Evolutionary conservation across 2,329 filamentous ascomycete genomes (phyloP).

Genomic region (Pseudogymnoascus sp.): DNA sequence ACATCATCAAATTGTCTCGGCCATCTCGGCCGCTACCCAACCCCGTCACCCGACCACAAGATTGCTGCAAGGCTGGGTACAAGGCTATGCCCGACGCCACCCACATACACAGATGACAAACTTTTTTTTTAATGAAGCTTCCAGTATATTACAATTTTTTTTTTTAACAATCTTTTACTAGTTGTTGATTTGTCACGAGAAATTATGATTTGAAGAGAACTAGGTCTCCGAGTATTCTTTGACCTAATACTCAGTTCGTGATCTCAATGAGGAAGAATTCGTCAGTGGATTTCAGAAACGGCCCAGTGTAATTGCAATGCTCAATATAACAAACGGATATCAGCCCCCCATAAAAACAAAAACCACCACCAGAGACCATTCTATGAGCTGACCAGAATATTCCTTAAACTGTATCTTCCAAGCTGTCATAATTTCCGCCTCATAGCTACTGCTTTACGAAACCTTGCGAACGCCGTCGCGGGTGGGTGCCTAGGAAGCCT

Average conservation of each 20-base stretch:
- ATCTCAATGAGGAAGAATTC: background rate
- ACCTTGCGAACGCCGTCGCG: background rate
- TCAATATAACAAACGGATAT: background rate
- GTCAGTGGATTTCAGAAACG: background rate
- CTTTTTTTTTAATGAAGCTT: background rate
- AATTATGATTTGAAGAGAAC: background rate
- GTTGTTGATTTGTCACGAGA: background rate
- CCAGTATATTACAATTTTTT: background rate
- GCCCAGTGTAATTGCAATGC: background rate
- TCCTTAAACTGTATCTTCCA: background rate
- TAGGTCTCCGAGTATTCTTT: background rate
- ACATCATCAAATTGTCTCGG: constrained; percentile 1
- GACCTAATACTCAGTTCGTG: background rate
- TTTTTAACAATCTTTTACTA: background rate
- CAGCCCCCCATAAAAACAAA: background rate
- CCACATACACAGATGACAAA: background rate
- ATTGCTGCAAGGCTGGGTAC: background rate
- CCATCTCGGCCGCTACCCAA: background rate
- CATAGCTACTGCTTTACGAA: background rate
- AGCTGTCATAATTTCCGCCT: background rate
- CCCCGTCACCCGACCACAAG: constrained; percentile 1
- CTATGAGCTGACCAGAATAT: background rate
- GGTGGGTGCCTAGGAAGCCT: background rate
- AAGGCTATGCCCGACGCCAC: background rate
- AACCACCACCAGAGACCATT: background rate